These are phyloP conservation scores for Cryphonectria radicalis DNA, from an alignment of 2,329 filamentous ascomycete species.

Conservation along the genomic window DNA sequence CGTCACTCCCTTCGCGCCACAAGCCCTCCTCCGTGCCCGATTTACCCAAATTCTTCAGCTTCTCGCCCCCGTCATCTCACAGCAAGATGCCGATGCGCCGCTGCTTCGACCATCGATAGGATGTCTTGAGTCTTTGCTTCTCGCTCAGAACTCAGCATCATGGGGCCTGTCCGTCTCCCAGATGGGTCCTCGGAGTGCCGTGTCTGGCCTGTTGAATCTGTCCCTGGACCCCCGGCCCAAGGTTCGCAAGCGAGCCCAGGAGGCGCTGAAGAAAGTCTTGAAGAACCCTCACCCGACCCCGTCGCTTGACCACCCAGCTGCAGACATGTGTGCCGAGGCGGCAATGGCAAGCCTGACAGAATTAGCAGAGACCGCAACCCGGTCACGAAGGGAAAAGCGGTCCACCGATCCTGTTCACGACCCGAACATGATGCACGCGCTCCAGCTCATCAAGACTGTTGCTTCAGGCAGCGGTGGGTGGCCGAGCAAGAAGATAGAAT, in stretches of 20 bases:
- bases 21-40: slow-evolving; percentile 87
- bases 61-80: slow-evolving; percentile 80
- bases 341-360: slow-evolving; percentile 80
- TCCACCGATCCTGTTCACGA: slow-evolving; percentile 67
- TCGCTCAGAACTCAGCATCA: slow-evolving; percentile 83
- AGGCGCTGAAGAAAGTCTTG: slow-evolving; percentile 82
- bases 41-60: slow-evolving; percentile 91
- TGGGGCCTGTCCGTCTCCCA: slow-evolving; percentile 87
- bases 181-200: slow-evolving; percentile 83
- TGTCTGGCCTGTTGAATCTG: slow-evolving; percentile 83
- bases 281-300: slow-evolving; percentile 87
- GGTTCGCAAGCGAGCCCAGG: slow-evolving; percentile 90
- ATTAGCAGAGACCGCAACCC: slow-evolving; percentile 65
- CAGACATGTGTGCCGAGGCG: slow-evolving; percentile 94
- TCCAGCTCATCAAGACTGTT: slow-evolving; percentile 90
- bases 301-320: slow-evolving; percentile 89
- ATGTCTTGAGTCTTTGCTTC: slow-evolving; percentile 86
- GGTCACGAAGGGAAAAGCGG: slow-evolving; percentile 72
- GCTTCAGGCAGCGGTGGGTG: slow-evolving; percentile 87
- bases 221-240: slow-evolving; percentile 89
- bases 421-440: slow-evolving; percentile 84
- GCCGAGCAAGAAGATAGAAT: slow-evolving; percentile 95
- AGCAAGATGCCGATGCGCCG: slow-evolving; percentile 82
- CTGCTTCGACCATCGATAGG: slow-evolving; percentile 87
- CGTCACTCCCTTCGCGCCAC: slow-evolving; percentile 81